These are phyloP conservation scores for Aspergillus sergii DNA, from an alignment of 2,329 filamentous ascomycete species.

Conservation along the genomic window DNA sequence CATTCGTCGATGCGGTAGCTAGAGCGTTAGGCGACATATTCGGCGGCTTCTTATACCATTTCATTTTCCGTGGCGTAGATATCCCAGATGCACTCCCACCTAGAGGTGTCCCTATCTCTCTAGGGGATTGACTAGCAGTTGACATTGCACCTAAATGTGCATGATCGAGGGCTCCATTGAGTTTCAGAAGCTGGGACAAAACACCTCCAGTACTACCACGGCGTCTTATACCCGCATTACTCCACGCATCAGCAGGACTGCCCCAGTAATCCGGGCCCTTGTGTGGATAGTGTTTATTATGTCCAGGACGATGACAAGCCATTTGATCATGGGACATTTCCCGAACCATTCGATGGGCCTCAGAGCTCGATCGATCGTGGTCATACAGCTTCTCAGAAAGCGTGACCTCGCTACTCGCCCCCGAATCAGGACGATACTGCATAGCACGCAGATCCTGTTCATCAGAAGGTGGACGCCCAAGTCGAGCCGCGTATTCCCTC, in stretches of 20 bases:
- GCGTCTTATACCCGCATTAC: slow-evolving; percentile 10
- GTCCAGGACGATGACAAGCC: background rate
- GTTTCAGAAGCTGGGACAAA: slow-evolving; percentile 34
- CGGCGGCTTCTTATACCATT: slow-evolving; percentile 39
- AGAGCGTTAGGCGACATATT: slow-evolving; percentile 29
- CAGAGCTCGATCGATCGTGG: slow-evolving; percentile 28
- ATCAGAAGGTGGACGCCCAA: slow-evolving; percentile 7
- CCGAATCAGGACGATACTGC: background rate
- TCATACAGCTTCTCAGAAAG: slow-evolving; percentile 17
- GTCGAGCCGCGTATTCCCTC: background rate
- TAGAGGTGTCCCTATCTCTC: slow-evolving; percentile 4
- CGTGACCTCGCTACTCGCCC: background rate
- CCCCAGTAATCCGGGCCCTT: slow-evolving; percentile 2
- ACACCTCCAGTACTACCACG: slow-evolving; percentile 33
- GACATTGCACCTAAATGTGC: slow-evolving; percentile 7
- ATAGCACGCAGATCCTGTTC: background rate
- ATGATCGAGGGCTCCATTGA: slow-evolving; percentile 23
- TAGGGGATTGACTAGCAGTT: slow-evolving; percentile 10
- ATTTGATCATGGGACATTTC: slow-evolving; percentile 32
- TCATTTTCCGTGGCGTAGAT: slow-evolving; percentile 23
- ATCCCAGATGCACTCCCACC: slow-evolving; percentile 8
- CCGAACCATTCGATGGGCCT: slow-evolving; percentile 37
- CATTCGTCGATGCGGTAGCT: slow-evolving; percentile 19
- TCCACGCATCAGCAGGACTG: slow-evolving; percentile 14
- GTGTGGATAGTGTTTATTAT: slow-evolving; percentile 6